A percentile compares a stretch with the other conserved stretches of the same genome.
Conservation (phyloP, 1,284 basidiomycete genomes). For the Leccinum solheimii region DNA sequence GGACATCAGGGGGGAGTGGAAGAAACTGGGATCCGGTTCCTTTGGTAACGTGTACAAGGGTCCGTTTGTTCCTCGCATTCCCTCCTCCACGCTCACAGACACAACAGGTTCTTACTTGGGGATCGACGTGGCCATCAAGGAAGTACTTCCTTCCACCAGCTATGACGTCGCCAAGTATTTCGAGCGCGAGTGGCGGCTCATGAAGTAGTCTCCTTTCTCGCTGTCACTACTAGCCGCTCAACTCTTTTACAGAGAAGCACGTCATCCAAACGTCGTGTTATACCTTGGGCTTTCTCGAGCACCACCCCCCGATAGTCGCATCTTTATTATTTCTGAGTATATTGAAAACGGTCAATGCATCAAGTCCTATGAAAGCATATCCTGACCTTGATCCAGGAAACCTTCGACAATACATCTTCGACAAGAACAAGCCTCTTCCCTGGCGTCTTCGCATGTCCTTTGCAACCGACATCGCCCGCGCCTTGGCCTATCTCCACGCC, state of each 20-base stretch:
- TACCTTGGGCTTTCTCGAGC: conserved; percentile 93
- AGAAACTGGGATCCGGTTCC: conserved; percentile 85
- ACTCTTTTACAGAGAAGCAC: conserved; percentile 54
- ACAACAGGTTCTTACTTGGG: conserved; percentile 82
- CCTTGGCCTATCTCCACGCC: conserved; percentile 96
- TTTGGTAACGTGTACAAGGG: conserved; percentile 94
- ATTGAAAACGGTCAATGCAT: conserved; percentile 65
- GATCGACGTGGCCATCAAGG: conserved; percentile 95
- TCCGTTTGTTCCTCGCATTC: conserved; percentile 29
- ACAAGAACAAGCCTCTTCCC: conserved; percentile 77
- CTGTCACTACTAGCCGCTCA: conserved; percentile 8
- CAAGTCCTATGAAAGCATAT: not conserved
- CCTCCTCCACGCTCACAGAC: conserved; percentile 5
- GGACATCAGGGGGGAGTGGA: conserved; percentile 21
- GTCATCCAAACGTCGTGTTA: conserved; percentile 92
- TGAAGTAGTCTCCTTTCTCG: conserved; percentile 57
- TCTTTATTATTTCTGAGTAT: conserved; percentile 89
- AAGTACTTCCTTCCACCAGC: conserved; percentile 84
- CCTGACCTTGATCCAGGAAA: conserved; percentile 50
- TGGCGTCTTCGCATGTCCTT: conserved; percentile 93
- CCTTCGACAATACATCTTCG: conserved; percentile 83
- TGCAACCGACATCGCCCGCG: conserved; percentile 90
- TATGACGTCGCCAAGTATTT: conserved; percentile 98
- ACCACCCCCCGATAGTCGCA: conserved; percentile 77
- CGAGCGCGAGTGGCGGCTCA: conserved; percentile 94